Evolutionary conservation across 23 red algal species (phyloP), one percentile per base, ranked within the genome.

Genomic region (Gracilariopsis chorda): DNA sequence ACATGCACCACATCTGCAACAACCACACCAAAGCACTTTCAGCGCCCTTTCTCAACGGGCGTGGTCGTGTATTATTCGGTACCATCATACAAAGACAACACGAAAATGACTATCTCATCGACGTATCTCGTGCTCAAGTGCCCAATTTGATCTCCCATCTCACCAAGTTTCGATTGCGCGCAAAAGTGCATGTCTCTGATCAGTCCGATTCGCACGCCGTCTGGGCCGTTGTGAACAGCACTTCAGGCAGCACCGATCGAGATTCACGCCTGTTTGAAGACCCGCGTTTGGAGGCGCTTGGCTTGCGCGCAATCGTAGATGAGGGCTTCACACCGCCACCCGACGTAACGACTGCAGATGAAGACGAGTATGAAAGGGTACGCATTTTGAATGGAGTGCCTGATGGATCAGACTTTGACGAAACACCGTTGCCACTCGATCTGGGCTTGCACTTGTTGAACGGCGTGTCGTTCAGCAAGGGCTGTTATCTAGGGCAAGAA

Each of bases 401-500:
- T 11, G 92, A 98, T 67, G 96, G 83, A 10, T 36, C 37, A n/a
- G 83, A 78, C 44, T 77, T 87, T 58, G 55, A 82, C 46, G 4
- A 37, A 3, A 48, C 45, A 27, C 59, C 81, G 37, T 73, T 98
- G 46, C 92, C 92, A 34, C 81, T 98, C 23, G 96, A 98, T 37
- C 53, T 83, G 39, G 92, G 77, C 60, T 74, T 98, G 29, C 92
- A 98, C 32, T 75, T 68, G 56, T 49, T 95, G 2, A 84, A 90
- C 12, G 96, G 70, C 1, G 90, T 98, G 7, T 85, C 79, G 4
- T 98, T 98, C 82, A 48, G 34, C 57, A 98, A 98, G 57, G 96
- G 96, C 29, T 98, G 96, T 30, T 98, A 98, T 40, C 72, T 98
- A n/a, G 96, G 96, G 20, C 96, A 98, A 70, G 96, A 98, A 79